Percentiles rank a stretch among this genome's conserved stretches.
Evolutionary conservation across 306 rosid genomes (phyloP).

Genomic region (Dicorynia guianensis): DNA sequence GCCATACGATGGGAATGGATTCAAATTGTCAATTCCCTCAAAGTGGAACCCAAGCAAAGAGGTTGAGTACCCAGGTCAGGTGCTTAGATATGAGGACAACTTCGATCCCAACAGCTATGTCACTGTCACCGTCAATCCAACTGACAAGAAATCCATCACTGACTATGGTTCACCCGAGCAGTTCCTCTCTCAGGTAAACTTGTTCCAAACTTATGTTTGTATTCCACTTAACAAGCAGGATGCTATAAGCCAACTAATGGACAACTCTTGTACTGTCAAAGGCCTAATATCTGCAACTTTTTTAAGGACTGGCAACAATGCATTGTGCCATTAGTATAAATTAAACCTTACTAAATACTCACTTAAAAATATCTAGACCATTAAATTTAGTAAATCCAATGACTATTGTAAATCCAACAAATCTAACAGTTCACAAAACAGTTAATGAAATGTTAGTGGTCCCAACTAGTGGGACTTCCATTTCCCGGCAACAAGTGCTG

Average conservation of each 20-base stretch:
- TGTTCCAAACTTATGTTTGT: not conserved
- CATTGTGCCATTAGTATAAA: no score
- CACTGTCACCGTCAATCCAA: slow-evolving; percentile 70
- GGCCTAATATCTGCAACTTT: not conserved
- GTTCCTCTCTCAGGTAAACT: slow-evolving; percentile 70
- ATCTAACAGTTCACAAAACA: no score
- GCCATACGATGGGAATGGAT: slow-evolving; percentile 82
- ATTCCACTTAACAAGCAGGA: not conserved
- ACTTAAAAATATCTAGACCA: no score
- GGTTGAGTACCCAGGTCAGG: slow-evolving; percentile 80
- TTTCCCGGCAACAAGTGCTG: not conserved
- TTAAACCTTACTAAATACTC: no score
- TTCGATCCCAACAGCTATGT: slow-evolving; percentile 72
- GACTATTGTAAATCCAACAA: no score
- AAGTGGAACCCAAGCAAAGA: slow-evolving; percentile 99
- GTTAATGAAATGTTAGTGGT: no score
- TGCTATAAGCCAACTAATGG: not conserved
- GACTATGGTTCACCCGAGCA: slow-evolving; percentile 87
- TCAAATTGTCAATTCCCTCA: slow-evolving; percentile 80
- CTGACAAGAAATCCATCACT: slow-evolving; percentile 83
- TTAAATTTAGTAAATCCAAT: no score
- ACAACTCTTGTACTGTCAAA: not conserved
- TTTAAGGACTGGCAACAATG: not conserved
- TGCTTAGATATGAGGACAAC: slow-evolving; percentile 93
- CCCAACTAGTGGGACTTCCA: no score